A percentile compares a stretch with the other conserved stretches of the same genome.
Conservation (phyloP, 75 land plant genomes). For the Picea glauca region DNA sequence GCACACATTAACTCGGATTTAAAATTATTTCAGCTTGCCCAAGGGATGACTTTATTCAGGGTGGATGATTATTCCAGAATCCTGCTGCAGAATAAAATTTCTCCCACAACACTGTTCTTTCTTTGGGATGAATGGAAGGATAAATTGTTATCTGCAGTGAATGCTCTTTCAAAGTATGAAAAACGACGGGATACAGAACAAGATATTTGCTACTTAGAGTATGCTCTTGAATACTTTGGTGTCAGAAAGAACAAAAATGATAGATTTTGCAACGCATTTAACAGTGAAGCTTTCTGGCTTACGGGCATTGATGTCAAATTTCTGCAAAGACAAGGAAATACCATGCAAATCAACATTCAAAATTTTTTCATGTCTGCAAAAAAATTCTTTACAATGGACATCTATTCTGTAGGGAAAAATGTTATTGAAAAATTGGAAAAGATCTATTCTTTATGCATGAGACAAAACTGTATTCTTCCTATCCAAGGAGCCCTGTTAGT, state of each 20-base stretch:
- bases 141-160: slow-evolving; percentile 4
- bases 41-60: slow-evolving; percentile 3
- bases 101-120: slow-evolving; percentile 20
- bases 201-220: slow-evolving; percentile 16
- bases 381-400: not conserved
- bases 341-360: not conserved
- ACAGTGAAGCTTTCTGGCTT: slow-evolving; percentile 7
- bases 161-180: slow-evolving; percentile 14
- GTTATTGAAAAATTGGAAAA: not conserved
- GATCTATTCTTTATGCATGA: not conserved
- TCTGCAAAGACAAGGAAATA: not conserved
- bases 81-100: slow-evolving; percentile 9
- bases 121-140: slow-evolving; percentile 33
- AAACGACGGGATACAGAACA: not conserved
- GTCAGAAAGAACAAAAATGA: slow-evolving; percentile 10
- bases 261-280: not conserved
- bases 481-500: not conserved
- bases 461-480: not conserved
- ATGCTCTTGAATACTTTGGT: slow-evolving; percentile 38
- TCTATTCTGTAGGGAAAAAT: not conserved
- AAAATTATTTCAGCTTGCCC: slow-evolving; percentile 13
- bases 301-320: not conserved
- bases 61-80: not conserved
- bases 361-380: not conserved
- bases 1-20: slow-evolving; percentile 12